Evolutionary conservation across 2,329 filamentous ascomycete genomes (phyloP).

Genomic region (Clonostachys solani): DNA sequence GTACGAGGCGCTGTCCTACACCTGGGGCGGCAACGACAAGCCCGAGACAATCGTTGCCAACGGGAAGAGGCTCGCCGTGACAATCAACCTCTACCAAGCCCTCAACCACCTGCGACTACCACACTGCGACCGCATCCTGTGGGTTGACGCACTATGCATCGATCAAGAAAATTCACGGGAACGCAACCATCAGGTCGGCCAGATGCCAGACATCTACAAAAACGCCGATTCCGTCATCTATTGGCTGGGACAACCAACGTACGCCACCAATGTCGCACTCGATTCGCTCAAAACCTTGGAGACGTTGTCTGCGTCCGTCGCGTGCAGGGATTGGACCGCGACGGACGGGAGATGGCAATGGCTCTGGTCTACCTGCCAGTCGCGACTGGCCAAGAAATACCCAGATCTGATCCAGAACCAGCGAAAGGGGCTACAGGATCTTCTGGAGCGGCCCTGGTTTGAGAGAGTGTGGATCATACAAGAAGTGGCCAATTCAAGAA

Average conservation of each 20-base stretch:
- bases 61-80: background rate
- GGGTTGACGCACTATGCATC: slow-evolving; percentile 8
- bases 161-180: slow-evolving; percentile 1
- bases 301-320: background rate
- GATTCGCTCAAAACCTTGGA: background rate
- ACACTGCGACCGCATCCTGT: slow-evolving; percentile 16
- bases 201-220: slow-evolving; percentile 4
- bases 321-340: background rate
- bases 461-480: background rate
- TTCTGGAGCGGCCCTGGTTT: background rate
- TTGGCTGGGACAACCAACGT: slow-evolving; percentile 3
- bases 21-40: background rate
- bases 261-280: background rate
- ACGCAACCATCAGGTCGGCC: slow-evolving; percentile 3
- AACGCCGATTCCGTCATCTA: slow-evolving; percentile 3
- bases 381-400: background rate
- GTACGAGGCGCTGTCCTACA: slow-evolving; percentile 1
- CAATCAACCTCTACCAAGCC: slow-evolving; percentile 6
- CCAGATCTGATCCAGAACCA: background rate
- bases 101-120: slow-evolving; percentile 17
- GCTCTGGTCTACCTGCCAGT: background rate
- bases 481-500: background rate
- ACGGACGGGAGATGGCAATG: background rate
- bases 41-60: background rate
- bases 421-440: background rate